Conservation (phyloP, 2,329 filamentous ascomycete species). For the Gyromitra esculenta region DNA sequence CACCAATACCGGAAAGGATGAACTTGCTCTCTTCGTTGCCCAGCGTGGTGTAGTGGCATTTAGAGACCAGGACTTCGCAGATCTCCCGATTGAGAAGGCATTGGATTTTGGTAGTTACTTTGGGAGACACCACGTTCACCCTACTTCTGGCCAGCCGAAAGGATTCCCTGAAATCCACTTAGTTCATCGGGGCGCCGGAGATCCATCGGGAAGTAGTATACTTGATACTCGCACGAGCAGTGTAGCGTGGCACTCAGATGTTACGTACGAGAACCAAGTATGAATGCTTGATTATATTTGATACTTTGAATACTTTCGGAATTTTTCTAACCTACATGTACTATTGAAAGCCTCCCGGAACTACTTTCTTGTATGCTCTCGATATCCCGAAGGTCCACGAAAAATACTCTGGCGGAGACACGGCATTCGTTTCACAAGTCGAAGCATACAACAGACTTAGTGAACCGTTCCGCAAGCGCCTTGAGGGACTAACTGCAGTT, state of each 20-base stretch:
- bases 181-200: conserved; percentile 76
- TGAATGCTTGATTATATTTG: not conserved
- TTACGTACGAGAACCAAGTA: conserved; percentile 72
- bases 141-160: conserved; percentile 77
- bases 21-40: conserved; percentile 78
- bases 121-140: conserved; percentile 82
- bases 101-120: conserved; percentile 78
- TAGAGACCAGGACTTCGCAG: conserved; percentile 76
- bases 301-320: not conserved
- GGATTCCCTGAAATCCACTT: conserved; percentile 80
- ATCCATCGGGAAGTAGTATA: conserved; percentile 70
- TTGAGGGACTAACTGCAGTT: conserved; percentile 81
- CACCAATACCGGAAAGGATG: conserved; percentile 75
- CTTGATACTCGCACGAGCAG: conserved; percentile 78
- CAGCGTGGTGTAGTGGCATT: conserved; percentile 82
- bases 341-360: conserved; percentile 65
- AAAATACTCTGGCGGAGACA: conserved; percentile 76
- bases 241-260: conserved; percentile 88
- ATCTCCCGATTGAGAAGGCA: conserved; percentile 75
- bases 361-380: conserved; percentile 88
- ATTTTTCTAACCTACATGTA: not conserved
- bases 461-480: conserved; percentile 78
- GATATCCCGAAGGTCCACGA: conserved; percentile 71
- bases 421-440: conserved; percentile 79
- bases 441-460: conserved; percentile 84